Evolutionary conservation across 2,329 filamentous ascomycete genomes (phyloP).

Genomic region (Penicillium sp.): DNA sequence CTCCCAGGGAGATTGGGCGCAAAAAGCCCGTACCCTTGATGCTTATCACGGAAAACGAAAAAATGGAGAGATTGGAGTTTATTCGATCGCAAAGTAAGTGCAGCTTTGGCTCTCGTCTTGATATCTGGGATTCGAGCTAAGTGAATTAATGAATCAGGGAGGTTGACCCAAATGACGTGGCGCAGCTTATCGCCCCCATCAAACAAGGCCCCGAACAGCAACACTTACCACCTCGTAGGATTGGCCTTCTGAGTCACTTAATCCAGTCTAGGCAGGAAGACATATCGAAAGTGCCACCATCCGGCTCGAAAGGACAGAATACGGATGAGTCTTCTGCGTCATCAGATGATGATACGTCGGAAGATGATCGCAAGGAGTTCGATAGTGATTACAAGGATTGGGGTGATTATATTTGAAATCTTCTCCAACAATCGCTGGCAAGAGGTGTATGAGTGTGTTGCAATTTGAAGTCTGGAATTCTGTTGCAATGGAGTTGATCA

Average conservation of each 20-base stretch:
- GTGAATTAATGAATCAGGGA: background rate
- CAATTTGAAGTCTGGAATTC: background rate
- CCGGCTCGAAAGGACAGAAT: too few species aligned
- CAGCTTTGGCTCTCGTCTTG: background rate
- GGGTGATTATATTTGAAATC: background rate
- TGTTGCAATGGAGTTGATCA: background rate
- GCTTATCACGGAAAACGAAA: background rate
- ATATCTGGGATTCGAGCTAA: background rate
- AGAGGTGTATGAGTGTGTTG: background rate
- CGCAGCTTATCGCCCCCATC: background rate
- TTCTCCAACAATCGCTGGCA: too few species aligned
- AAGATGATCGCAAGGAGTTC: background rate
- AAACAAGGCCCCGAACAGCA: background rate
- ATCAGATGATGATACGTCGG: background rate
- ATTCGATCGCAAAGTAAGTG: background rate
- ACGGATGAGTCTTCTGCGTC: background rate
- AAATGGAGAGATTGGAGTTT: background rate
- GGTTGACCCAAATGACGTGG: background rate
- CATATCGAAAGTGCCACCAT: background rate
- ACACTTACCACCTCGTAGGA: too few species aligned
- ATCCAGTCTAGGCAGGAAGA: background rate
- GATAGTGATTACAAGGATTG: too few species aligned
- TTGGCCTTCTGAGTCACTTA: background rate
- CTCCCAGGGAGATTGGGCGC: background rate
- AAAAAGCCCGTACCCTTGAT: background rate